Evolutionary conservation across 2,329 filamentous ascomycete species (phyloP), one percentile per base, ranked within the genome.

Genomic region (Clarireedia paspali): DNA sequence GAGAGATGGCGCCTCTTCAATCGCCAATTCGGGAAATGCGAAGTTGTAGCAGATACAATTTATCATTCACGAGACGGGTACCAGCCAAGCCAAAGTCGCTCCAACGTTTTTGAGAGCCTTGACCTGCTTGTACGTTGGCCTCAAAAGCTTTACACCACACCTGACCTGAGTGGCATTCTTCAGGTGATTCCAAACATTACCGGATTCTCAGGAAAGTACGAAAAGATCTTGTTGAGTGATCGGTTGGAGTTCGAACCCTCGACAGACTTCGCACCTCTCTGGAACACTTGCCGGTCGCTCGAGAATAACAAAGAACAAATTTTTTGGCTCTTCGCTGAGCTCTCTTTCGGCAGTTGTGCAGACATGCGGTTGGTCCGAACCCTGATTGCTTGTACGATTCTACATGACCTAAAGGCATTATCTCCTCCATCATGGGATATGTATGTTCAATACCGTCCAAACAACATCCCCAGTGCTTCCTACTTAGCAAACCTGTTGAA

Each of bases 281-380:
- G 74, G 1, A 69, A 68, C 36, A 64, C 70, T 3, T 75, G 72
- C 39, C 63, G 68, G 23, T 42, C 64, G 1, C 57, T 51, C 0
- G 17, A 14, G 2, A 27, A 65, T 10, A 67, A 72, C 23, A 61
- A 57, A 10, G 73, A 70, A 50, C 59, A 51, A 2, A 60, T 80
- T 15, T 76, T 77, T 66, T 80, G 80, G 52, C 57, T 75, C 0
- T 67, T 80, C 9, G 72, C 70, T 1, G 61, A 71, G 0, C 63
- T 82, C n/a, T 70, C 73, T 0, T 82, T 75, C 57, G 63, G 68
- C 0, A 26, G 64, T 0, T 60, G 68, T 27, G 65, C 67, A 1
- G 65, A 77, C n/a, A 71, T 77, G 63, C 60, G 64, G 0, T 46
- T 76, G 0, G 47, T 82, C 1, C 69, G 71, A 44, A 67, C 72